Percentiles rank a stretch among this genome's conserved stretches.
Conservation (phyloP, 2,329 filamentous ascomycete species). For the Pestalotiopsis sp. region DNA sequence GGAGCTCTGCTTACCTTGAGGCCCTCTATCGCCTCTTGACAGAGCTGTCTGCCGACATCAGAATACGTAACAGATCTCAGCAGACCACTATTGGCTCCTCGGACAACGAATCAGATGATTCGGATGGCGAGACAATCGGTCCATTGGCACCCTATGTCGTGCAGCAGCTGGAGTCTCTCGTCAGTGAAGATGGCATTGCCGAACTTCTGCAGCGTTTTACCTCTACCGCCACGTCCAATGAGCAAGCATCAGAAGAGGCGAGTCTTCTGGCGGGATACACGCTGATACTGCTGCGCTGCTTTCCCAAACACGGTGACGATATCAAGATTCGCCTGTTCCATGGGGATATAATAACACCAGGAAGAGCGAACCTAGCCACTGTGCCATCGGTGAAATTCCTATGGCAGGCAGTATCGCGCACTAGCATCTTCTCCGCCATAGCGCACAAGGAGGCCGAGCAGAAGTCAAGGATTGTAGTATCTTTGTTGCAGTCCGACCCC, state of each 20-base stretch:
- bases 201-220: constrained; percentile 54
- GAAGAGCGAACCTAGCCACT: constrained; percentile 37
- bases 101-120: constrained; percentile 45
- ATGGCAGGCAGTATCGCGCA: constrained; percentile 66
- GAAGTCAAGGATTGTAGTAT: constrained; percentile 25
- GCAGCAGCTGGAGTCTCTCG: constrained; percentile 68
- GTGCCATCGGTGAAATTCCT: constrained; percentile 80
- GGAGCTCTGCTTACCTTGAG: constrained; percentile 43
- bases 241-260: constrained; percentile 58
- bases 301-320: constrained; percentile 80
- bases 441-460: constrained; percentile 31
- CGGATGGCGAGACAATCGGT: constrained; percentile 30
- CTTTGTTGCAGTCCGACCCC: constrained; percentile 32
- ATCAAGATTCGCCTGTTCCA: constrained; percentile 94
- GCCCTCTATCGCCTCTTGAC: constrained; percentile 59
- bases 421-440: constrained; percentile 41
- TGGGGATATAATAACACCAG: constrained; percentile 59
- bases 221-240: constrained; percentile 33
- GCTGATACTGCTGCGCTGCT: constrained; percentile 81
- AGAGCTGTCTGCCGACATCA: constrained; percentile 53
- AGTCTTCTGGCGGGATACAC: constrained; percentile 84
- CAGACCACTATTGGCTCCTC: constrained; percentile 35
- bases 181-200: constrained; percentile 76
- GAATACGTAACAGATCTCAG: constrained; percentile 36
- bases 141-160: constrained; percentile 61